A percentile compares a stretch with the other conserved stretches of the same genome.
phyloP scores from a whole-genome alignment of 2,329 filamentous ascomycete genomes.

The Arthroderma sp. region DNA sequence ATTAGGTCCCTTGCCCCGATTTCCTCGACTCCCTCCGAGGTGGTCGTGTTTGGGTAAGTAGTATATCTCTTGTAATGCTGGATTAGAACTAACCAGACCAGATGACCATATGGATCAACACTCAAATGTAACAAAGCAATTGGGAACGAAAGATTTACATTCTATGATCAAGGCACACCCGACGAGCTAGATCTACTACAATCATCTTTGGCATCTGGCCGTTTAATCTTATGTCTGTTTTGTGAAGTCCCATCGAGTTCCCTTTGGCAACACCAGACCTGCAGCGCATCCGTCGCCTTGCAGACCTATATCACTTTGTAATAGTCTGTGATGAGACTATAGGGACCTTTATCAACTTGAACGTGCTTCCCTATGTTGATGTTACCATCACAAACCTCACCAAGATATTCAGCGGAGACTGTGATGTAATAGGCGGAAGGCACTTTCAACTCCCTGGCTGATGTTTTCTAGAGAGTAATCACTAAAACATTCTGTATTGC shows the following conservation, averaged over 20 bases:
- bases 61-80: neutral
- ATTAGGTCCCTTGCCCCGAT: neutral
- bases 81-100: neutral
- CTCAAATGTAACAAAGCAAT: neutral
- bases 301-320: constrained; percentile 26
- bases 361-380: constrained; percentile 40
- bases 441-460: constrained; percentile 15
- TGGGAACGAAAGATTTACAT: neutral
- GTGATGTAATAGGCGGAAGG: constrained; percentile 43
- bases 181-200: constrained; percentile 15
- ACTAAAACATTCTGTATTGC: constrained; percentile 12
- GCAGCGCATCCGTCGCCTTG: constrained; percentile 30
- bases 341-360: constrained; percentile 27
- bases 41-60: neutral
- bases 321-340: constrained; percentile 32
- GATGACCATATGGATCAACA: constrained; percentile 5
- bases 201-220: constrained; percentile 9
- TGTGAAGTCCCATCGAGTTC: constrained; percentile 43
- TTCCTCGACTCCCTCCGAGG: neutral
- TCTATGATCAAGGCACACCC: constrained; percentile 9
- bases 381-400: constrained; percentile 44
- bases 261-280: constrained; percentile 35
- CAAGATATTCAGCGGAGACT: constrained; percentile 48
- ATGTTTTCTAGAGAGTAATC: constrained; percentile 11
- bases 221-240: constrained; percentile 30